Evolutionary conservation across 2,329 filamentous ascomycete genomes (phyloP).

Genomic region (Epichloe typhina): DNA sequence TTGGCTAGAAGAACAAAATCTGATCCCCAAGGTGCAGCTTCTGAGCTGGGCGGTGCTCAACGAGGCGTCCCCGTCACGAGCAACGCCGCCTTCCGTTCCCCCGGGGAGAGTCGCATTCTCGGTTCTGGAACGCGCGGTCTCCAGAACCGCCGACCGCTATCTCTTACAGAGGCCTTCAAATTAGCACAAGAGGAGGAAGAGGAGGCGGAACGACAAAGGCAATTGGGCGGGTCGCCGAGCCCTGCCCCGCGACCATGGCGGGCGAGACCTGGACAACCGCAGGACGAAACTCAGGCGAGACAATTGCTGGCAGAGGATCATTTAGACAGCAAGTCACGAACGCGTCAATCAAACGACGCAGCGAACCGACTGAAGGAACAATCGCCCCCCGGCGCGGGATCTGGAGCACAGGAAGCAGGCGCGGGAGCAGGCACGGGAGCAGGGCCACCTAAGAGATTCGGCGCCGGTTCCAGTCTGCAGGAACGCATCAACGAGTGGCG

Average conservation of each 20-base stretch:
- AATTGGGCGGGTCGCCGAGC: conserved; percentile 34
- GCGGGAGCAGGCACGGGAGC: background rate
- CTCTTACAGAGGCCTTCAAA: conserved; percentile 29
- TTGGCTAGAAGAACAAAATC: conserved; percentile 13
- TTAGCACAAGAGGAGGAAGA: conserved; percentile 19
- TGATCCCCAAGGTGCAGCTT: conserved; percentile 10
- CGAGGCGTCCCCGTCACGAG: conserved; percentile 3
- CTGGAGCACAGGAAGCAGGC: background rate
- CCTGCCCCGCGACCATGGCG: conserved; percentile 36
- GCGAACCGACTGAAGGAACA: conserved; percentile 8
- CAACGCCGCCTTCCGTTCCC: conserved; percentile 13
- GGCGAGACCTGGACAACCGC: conserved; percentile 13
- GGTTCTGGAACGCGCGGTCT: conserved; percentile 15
- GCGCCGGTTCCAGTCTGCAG: background rate
- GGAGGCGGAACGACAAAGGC: conserved; percentile 13
- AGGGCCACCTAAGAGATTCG: background rate
- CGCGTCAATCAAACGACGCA: conserved; percentile 4
- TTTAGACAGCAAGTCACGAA: conserved; percentile 16
- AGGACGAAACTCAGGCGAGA: conserved; percentile 19
- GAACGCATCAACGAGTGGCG: conserved; percentile 6
- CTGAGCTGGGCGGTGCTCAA: conserved; percentile 5
- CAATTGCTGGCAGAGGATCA: conserved; percentile 17
- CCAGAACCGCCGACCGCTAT: conserved; percentile 22
- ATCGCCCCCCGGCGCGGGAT: background rate
- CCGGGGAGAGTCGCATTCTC: conserved; percentile 22